Conservation (phyloP, 257 asterid species). For the Cynanchum wilfordii region DNA sequence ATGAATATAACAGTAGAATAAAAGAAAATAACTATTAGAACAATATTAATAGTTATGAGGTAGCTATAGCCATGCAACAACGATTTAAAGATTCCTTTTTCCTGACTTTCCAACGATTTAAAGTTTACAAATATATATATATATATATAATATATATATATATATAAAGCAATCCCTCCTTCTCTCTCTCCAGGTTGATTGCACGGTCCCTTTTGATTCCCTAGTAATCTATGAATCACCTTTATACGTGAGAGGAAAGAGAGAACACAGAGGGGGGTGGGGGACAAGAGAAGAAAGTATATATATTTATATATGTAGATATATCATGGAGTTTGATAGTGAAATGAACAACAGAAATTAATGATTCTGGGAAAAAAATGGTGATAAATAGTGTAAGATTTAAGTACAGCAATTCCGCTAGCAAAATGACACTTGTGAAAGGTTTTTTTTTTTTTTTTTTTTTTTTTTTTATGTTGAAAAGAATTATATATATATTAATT, state of each 20-base stretch:
- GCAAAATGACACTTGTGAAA: constrained; percentile 4
- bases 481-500: neutral
- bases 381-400: neutral
- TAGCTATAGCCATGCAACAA: constrained; percentile 1
- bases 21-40: too few species aligned
- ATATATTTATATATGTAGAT: too few species aligned
- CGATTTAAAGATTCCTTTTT: constrained; percentile 9
- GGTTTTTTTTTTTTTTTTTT: too few species aligned
- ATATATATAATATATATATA: too few species aligned
- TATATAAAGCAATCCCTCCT: neutral
- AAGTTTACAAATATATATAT: neutral
- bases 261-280: neutral
- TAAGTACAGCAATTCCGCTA: constrained; percentile 23
- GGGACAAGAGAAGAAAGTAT: neutral
- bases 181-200: constrained; percentile 21
- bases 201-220: constrained; percentile 22
- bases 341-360: constrained; percentile 6
- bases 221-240: constrained; percentile 26
- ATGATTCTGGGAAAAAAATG: neutral
- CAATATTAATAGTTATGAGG: neutral
- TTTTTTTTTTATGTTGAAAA: neutral
- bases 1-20: neutral
- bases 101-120: neutral
- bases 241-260: constrained; percentile 11
- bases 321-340: constrained; percentile 12